Base-by-base conservation (phyloP, 371 early-diverging fungal species). In the Apophysomyces variabilis region DNA sequence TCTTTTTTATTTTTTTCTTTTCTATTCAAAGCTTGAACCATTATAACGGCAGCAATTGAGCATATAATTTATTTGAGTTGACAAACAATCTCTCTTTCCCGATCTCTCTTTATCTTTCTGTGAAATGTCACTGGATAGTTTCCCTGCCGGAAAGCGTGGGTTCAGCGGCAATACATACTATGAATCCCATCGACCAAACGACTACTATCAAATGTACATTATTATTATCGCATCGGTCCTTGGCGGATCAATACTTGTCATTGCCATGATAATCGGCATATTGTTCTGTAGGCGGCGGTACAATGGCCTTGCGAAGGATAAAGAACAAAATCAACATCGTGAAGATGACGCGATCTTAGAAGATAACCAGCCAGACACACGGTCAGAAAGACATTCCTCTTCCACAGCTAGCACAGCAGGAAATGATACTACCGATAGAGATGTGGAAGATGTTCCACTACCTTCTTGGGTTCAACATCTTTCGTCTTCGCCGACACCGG, bases 401-500 rank as follows among this genome's bases (percentile, higher is more conserved):
- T 50, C 54, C 5, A 50, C 54, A 21, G 16, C 54, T 5, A 21
- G 8, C 21, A 50, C 11, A 18, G 9, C 54, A 21, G 21, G 54
- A 9, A 11, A 21, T 3, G 9, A 50, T 9, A 26, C n/a, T 50
- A 21, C 4, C 9, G 21, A 50, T 13, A 11, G 47, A 47, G n/a
- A 47, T 14, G 7, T 5, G 21, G 21, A 21, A 21, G 54, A 50
- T 0, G 8, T 21, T 50, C 54, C 21, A 9, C 16, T 50, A 21
- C 54, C 54, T 50, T 50, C 54, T 4, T 50, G 54, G 54, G 21
- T 50, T 21, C 54, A 50, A 7, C 54, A 50, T 50, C n/a, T 50
- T 26, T 50, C 54, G n/a, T 50, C 54, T 21, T 21, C 54, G 21
- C 7, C n/a, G 5, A 26, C 54, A 9, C 54, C 54, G 4, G 21